phyloP scores from a whole-genome alignment of 75 land plant species.

The Selaginella tamariscina region DNA sequence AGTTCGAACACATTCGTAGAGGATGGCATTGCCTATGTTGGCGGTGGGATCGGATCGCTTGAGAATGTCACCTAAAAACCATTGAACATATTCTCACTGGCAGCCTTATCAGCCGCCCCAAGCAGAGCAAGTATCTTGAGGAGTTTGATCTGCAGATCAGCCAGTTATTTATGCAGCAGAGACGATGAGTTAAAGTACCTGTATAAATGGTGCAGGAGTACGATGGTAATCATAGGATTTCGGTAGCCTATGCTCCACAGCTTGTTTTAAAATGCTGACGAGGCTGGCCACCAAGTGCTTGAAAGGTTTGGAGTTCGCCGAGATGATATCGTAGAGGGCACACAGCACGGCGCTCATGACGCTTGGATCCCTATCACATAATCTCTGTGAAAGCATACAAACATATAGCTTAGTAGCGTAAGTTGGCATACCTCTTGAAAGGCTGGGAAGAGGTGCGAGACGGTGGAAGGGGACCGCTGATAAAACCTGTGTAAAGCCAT shows the following conservation, averaged over 20 bases:
- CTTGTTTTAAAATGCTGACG: conserved; percentile 95
- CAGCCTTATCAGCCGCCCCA: conserved; percentile 74
- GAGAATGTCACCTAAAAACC: conserved; percentile 70
- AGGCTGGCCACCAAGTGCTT: conserved; percentile 63
- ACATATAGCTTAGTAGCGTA: background rate
- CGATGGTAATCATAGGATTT: conserved; percentile 86
- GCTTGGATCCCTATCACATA: conserved; percentile 93
- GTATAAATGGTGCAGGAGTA: conserved; percentile 95
- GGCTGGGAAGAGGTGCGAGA: conserved; percentile 61
- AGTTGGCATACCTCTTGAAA: conserved; percentile 46
- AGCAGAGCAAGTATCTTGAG: conserved; percentile 78
- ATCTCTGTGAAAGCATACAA: conserved; percentile 37
- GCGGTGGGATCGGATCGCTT: conserved; percentile 59
- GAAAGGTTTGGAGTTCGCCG: conserved; percentile 48
- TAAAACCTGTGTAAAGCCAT: conserved; percentile 93
- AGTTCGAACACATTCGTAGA: conserved; percentile 83
- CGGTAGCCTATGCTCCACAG: conserved; percentile 71
- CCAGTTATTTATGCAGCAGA: background rate
- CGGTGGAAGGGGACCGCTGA: conserved; percentile 63
- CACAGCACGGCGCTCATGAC: conserved; percentile 94
- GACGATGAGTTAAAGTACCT: conserved; percentile 36
- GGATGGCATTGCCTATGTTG: conserved; percentile 89
- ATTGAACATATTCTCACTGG: conserved; percentile 85
- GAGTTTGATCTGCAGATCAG: conserved; percentile 57
- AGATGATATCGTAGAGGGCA: conserved; percentile 74